Evolutionary conservation across 345 rosid genomes (phyloP).

Genomic region (Euphorbia pulcherrima): DNA sequence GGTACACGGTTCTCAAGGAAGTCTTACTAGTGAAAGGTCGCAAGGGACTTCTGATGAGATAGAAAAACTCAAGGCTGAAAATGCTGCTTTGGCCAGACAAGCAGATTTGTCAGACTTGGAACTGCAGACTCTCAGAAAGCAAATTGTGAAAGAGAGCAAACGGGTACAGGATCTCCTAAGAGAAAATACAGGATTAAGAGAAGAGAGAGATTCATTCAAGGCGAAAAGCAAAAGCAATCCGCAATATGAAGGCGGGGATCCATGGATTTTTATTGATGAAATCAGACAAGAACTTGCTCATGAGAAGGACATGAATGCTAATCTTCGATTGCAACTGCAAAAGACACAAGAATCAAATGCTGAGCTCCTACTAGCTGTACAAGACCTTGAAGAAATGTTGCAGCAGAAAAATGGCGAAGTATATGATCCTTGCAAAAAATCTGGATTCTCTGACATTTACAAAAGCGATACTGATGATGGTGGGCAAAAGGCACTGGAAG

Average conservation of each 20-base stretch:
- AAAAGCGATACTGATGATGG: conserved; percentile 59
- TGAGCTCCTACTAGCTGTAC: conserved; percentile 83
- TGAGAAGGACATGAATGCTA: conserved; percentile 34
- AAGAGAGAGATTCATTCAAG: no score
- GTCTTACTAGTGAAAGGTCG: conserved; percentile 33
- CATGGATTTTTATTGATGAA: conserved; percentile 26
- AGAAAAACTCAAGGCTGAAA: conserved; percentile 65
- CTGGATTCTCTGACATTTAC: conserved; percentile 21
- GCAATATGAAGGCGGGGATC: conserved; percentile 25
- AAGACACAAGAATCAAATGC: conserved; percentile 85
- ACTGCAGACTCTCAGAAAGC: conserved; percentile 76
- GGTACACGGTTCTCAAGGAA: conserved; percentile 44
- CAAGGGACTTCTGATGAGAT: conserved; percentile 43
- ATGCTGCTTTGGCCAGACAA: conserved; percentile 60
- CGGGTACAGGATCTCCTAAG: conserved; percentile 73
- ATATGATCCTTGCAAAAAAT: conserved; percentile 26
- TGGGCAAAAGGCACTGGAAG: conserved; percentile 80
- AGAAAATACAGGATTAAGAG: conserved; percentile 39
- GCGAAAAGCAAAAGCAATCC: conserved; percentile 24
- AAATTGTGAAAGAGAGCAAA: conserved; percentile 77
- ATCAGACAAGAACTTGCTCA: conserved; percentile 26
- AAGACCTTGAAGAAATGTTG: conserved; percentile 74
- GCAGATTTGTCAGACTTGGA: conserved; percentile 77
- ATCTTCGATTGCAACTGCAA: conserved; percentile 46
- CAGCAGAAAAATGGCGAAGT: conserved; percentile 49